Percentiles rank a stretch among this genome's conserved stretches.
phyloP scores from a whole-genome alignment of 768 basidiomycete genomes.

The Macrolepiota dolichaula region DNA sequence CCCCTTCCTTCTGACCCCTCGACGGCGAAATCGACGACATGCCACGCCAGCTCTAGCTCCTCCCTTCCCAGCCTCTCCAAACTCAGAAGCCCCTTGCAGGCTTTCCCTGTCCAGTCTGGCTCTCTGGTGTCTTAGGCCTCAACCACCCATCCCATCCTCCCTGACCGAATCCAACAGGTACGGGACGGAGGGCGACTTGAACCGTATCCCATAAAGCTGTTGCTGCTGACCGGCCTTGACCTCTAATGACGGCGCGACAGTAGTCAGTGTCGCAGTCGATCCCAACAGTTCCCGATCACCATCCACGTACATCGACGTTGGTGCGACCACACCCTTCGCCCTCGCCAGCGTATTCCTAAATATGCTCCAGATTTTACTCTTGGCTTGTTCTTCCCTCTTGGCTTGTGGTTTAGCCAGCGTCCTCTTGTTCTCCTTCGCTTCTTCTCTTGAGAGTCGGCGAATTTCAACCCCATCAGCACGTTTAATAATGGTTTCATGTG shows the following conservation, averaged over 20 bases:
- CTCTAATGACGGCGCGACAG: not conserved
- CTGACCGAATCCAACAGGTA: slow-evolving; percentile 1
- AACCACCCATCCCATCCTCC: slow-evolving; percentile 8
- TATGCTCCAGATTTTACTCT: slow-evolving; percentile 29
- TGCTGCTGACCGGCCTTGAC: not conserved
- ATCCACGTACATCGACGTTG: slow-evolving; percentile 16
- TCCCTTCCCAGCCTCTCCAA: too few relatives aligned
- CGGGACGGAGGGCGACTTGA: slow-evolving; percentile 12
- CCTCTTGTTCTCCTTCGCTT: slow-evolving; percentile 23
- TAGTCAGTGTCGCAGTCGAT: not conserved
- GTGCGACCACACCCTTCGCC: slow-evolving; percentile 22
- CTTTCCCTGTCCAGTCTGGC: slow-evolving; percentile 30
- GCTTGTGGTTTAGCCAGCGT: slow-evolving; percentile 22
- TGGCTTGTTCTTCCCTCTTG: slow-evolving; percentile 23
- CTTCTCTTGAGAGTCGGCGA: slow-evolving; percentile 14
- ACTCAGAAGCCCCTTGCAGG: slow-evolving; percentile 60
- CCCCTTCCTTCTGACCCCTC: too few relatives aligned
- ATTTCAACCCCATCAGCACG: slow-evolving; percentile 14
- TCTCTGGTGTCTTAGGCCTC: slow-evolving; percentile 18
- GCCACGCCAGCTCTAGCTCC: too few relatives aligned
- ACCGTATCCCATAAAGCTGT: slow-evolving; percentile 1
- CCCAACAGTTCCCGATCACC: not conserved
- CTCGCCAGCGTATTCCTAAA: slow-evolving; percentile 31
- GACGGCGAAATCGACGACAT: slow-evolving; percentile 51
- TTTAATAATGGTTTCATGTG: slow-evolving; percentile 16